Conservation (phyloP, 2,329 filamentous ascomycete genomes). For the Orbilia blumenaviensis region DNA sequence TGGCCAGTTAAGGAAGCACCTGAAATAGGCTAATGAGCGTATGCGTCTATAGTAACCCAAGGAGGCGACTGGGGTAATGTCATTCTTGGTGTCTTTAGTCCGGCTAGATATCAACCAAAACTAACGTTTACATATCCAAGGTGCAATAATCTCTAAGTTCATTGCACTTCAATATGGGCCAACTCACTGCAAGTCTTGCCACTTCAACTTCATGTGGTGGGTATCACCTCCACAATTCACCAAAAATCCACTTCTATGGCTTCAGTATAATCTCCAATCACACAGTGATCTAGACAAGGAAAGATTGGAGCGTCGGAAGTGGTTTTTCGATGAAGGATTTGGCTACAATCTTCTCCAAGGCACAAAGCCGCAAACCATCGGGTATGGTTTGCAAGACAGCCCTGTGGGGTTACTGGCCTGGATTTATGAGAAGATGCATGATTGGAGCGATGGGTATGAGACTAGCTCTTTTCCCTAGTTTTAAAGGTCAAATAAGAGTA, state of each 20-base stretch:
- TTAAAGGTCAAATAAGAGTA: neutral
- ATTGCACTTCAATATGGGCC: constrained; percentile 46
- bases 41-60: constrained; percentile 55
- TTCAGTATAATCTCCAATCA: constrained; percentile 49
- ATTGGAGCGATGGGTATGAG: constrained; percentile 57
- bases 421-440: constrained; percentile 59
- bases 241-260: constrained; percentile 45
- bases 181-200: constrained; percentile 56
- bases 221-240: constrained; percentile 37
- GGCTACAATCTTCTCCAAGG: constrained; percentile 58
- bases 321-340: constrained; percentile 51
- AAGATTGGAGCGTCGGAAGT: constrained; percentile 11
- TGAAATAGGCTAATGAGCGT: constrained; percentile 26
- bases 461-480: neutral
- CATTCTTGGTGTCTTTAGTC: constrained; percentile 44
- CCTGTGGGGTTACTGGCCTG: constrained; percentile 59
- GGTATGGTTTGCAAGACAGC: constrained; percentile 59
- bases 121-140: neutral
- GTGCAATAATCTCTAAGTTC: constrained; percentile 38
- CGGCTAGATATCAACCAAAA: constrained; percentile 38
- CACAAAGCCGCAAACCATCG: constrained; percentile 58
- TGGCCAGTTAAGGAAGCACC: neutral
- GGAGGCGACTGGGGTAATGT: constrained; percentile 59
- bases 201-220: constrained; percentile 58
- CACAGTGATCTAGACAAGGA: constrained; percentile 49